A percentile compares a stretch with the other conserved stretches of the same genome.
Evolutionary conservation across 2,329 filamentous ascomycete genomes (phyloP).

Genomic region (Acrodontium crateriforme): DNA sequence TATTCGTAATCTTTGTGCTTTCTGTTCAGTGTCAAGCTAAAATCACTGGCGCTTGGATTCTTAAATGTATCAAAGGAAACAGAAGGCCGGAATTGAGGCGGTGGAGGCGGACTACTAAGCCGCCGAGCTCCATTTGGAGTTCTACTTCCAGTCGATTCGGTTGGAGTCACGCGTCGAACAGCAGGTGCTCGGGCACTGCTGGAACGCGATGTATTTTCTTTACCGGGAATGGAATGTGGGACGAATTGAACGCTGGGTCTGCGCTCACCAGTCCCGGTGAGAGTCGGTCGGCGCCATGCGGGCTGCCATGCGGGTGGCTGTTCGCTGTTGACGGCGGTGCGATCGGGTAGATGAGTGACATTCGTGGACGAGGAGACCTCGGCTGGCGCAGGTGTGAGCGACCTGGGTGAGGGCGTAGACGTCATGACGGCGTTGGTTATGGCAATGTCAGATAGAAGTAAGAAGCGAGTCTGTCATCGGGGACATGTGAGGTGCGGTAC

Average conservation of each 20-base stretch:
- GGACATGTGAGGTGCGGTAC: no score
- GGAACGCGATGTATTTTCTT: slow-evolving; percentile 12
- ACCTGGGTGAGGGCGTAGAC: no score
- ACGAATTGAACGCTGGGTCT: slow-evolving; percentile 25
- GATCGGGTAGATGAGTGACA: no score
- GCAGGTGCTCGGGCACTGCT: slow-evolving; percentile 16
- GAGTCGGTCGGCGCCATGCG: slow-evolving; percentile 20
- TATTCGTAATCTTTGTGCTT: slow-evolving; percentile 78
- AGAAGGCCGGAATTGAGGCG: slow-evolving; percentile 47
- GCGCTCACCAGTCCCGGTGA: slow-evolving; percentile 12
- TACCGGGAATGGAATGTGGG: slow-evolving; percentile 14
- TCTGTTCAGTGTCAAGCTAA: slow-evolving; percentile 69
- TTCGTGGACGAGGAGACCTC: no score
- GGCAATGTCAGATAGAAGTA: no score
- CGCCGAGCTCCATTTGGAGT: slow-evolving; percentile 8
- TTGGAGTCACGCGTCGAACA: slow-evolving; percentile 5
- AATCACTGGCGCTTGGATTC: slow-evolving; percentile 51
- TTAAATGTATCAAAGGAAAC: slow-evolving; percentile 65
- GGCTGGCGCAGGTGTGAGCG: no score
- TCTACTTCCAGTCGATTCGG: slow-evolving; percentile 5
- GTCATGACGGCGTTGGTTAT: no score
- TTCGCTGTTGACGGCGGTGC: no score
- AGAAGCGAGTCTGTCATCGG: no score
- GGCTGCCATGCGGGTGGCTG: no score
- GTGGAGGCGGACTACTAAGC: slow-evolving; percentile 20